Evolutionary conservation across 2,329 filamentous ascomycete genomes (phyloP).

Genomic region (Alternaria burnsii): DNA sequence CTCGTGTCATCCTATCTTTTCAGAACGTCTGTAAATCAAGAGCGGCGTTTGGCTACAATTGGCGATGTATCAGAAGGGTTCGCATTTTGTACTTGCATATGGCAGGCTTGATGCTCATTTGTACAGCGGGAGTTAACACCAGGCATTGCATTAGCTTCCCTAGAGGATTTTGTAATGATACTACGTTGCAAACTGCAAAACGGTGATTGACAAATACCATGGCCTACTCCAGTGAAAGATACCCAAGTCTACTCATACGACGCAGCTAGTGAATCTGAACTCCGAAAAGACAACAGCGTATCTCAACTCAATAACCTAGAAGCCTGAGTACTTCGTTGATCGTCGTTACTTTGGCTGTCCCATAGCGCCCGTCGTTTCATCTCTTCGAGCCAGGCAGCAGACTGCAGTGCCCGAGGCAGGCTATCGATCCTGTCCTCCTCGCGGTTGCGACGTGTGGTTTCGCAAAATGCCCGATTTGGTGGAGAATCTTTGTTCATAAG

Average conservation of each 20-base stretch:
- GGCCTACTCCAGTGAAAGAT: background rate
- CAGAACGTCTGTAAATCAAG: slow-evolving; percentile 16
- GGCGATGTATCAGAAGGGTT: background rate
- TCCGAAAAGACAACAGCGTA: no score
- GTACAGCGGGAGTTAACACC: background rate
- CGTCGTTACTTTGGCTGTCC: no score
- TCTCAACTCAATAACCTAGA: no score
- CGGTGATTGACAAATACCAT: background rate
- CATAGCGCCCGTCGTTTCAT: no score
- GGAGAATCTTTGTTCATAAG: no score
- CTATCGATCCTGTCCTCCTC: no score
- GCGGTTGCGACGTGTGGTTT: no score
- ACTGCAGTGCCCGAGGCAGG: no score
- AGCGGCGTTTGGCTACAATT: slow-evolving; percentile 5
- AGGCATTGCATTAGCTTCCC: background rate
- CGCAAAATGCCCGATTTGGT: no score
- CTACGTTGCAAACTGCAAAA: background rate
- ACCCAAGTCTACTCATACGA: background rate
- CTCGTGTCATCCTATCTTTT: background rate
- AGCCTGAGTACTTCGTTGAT: no score
- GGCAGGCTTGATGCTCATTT: background rate
- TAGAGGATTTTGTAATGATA: background rate
- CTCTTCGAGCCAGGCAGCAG: no score
- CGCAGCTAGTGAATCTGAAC: background rate
- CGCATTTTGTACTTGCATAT: background rate